phyloP scores from a whole-genome alignment of 2,329 filamentous ascomycete genomes.

The Colletotrichum sublineola region DNA sequence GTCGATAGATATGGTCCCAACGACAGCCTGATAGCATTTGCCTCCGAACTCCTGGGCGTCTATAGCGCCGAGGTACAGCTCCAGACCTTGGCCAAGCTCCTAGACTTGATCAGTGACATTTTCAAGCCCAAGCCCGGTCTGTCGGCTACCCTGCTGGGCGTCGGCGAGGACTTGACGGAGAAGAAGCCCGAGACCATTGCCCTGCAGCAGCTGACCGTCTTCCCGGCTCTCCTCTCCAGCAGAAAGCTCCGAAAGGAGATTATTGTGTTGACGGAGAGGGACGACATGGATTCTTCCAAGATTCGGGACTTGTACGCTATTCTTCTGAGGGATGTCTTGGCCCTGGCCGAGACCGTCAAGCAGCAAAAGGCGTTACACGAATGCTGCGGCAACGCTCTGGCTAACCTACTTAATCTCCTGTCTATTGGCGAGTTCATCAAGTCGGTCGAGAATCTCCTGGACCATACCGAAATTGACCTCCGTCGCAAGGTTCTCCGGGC shows the following conservation, averaged over 20 bases:
- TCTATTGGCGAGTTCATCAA: constrained; percentile 92
- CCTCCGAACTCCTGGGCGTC: constrained; percentile 78
- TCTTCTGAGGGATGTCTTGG: constrained; percentile 74
- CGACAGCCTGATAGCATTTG: constrained; percentile 80
- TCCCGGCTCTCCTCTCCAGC: constrained; percentile 71
- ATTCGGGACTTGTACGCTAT: constrained; percentile 77
- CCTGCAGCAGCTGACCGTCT: constrained; percentile 66
- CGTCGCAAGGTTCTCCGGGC: constrained; percentile 85
- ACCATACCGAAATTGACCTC: constrained; percentile 79
- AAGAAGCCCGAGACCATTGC: constrained; percentile 59
- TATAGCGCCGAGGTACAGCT: constrained; percentile 84
- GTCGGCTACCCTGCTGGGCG: constrained; percentile 78
- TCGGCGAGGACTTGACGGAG: constrained; percentile 58
- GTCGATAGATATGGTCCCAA: constrained; percentile 89
- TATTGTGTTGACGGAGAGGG: constrained; percentile 67
- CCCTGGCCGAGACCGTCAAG: constrained; percentile 75
- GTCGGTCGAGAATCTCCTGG: constrained; percentile 84
- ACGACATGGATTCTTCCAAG: constrained; percentile 76
- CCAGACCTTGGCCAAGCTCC: constrained; percentile 80
- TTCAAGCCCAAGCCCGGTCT: constrained; percentile 81
- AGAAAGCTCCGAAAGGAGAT: constrained; percentile 69
- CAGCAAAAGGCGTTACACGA: constrained; percentile 66
- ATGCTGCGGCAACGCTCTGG: constrained; percentile 77
- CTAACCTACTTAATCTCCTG: constrained; percentile 84
- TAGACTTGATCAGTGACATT: constrained; percentile 81